Conservation (phyloP, 768 basidiomycete species). For the Phanerochaete sordida region DNA sequence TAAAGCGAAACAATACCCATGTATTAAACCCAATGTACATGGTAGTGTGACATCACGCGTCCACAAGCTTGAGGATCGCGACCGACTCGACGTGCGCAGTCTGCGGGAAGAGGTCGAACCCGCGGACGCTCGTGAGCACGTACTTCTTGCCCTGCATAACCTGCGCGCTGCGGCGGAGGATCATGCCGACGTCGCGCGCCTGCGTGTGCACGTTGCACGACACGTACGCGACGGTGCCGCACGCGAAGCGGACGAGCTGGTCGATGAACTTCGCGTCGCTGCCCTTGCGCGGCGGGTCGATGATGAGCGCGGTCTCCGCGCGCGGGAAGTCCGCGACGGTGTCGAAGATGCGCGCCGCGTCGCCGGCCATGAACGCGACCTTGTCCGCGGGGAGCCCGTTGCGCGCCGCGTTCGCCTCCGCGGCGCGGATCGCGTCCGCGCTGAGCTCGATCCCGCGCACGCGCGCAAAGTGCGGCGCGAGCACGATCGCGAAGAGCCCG, state of each 20-base stretch:
- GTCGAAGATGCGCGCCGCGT: conserved; percentile 83
- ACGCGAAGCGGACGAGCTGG: conserved; percentile 71
- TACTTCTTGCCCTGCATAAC: conserved; percentile 49
- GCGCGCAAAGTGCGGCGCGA: conserved; percentile 68
- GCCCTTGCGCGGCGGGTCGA: conserved; percentile 95
- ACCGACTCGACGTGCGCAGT: conserved; percentile 84
- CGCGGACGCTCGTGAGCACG: conserved; percentile 76
- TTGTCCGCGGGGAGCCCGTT: conserved; percentile 49
- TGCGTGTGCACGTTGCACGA: conserved; percentile 96
- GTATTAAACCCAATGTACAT: background rate
- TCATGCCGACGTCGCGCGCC: conserved; percentile 80
- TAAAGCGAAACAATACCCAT: background rate
- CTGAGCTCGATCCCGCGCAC: conserved; percentile 90
- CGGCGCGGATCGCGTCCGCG: conserved; percentile 62
- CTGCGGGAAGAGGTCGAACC: conserved; percentile 95
- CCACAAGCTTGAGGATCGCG: conserved; percentile 52
- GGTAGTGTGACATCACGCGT: background rate
- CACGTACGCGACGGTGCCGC: conserved; percentile 78
- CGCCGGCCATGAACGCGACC: conserved; percentile 71
- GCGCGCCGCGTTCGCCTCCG: conserved; percentile 60
- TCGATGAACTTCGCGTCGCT: conserved; percentile 77
- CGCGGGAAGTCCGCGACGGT: conserved; percentile 64
- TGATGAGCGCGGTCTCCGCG: conserved; percentile 62
- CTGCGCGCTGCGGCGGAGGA: conserved; percentile 45
- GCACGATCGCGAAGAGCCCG: conserved; percentile 82